Base-by-base conservation (phyloP, 345 rosid species). In the Aquilaria malaccensis region DNA sequence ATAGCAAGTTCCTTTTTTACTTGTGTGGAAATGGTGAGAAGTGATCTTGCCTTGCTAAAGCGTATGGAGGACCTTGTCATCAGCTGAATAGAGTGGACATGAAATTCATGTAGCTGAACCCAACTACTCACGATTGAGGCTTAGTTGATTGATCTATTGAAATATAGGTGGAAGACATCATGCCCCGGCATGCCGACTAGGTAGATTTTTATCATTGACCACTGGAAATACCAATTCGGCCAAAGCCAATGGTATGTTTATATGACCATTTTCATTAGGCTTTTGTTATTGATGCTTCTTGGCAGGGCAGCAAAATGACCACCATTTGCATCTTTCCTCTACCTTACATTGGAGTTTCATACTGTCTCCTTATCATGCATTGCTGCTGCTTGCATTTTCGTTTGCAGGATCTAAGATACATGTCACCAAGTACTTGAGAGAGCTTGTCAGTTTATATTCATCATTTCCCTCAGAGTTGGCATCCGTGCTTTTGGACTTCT, bases 401-500 rank as follows among this genome's bases (percentile, higher is more conserved):
- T 45, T 71, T 79, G 73, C 96, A 89, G 97, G 88, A 65, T 71
- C 71, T 53, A 83, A 80, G 74, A 87, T 76, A 75, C 81, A 65
- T 56, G 72, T 54, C 32, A 66, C 55, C 61, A 81, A 77, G 81
- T 80, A 73, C 54, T 71, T 79, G 70, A 87, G 82, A 69, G 64
- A 22, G 70, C 83, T 94, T 31, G 72, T 78, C 57, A 82, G 68
- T 73, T 74, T 90, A 56, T 86, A 79, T 74, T 70, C 85, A 69
- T 80, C 90, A 52, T 85, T 72, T 76, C 70, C 97, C 29, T 76
- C 90, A 15, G 96, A 90, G 78, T 79, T 85, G 50, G 77, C 82
- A 30, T 84, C 96, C 37, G 83, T 83, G 54, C 55, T 90, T 64
- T 68, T 83, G 68, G 94, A 82, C 59, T 69, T 84, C 55, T 72